Conservation (phyloP, 1,284 basidiomycete genomes). For the Cutaneotrichosporon cavernicola region DNA sequence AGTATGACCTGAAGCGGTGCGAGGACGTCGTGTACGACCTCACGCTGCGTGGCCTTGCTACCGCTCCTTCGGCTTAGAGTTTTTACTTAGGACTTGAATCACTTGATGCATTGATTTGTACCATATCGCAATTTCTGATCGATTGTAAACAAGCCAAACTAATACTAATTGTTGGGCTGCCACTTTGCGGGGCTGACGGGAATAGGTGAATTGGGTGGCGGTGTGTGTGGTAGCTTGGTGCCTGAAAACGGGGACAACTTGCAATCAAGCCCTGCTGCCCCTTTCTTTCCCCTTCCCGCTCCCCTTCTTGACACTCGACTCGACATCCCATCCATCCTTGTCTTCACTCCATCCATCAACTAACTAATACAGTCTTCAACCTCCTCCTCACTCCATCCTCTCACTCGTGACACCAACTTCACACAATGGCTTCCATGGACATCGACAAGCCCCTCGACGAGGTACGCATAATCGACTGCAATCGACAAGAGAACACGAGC, state of each 20-base stretch:
- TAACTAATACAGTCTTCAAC: background rate
- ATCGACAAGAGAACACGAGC: slow-evolving; percentile 1
- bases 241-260: background rate
- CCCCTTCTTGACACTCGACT: background rate
- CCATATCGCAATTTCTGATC: slow-evolving; percentile 1
- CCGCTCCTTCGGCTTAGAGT: slow-evolving; percentile 2
- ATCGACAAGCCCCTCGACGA: slow-evolving; percentile 85
- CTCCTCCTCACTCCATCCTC: slow-evolving; percentile 8
- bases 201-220: slow-evolving; percentile 1
- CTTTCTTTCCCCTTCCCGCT: background rate
- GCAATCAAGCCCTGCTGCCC: background rate
- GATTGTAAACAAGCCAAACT: background rate
- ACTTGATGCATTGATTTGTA: slow-evolving; percentile 8
- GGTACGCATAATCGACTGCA: slow-evolving; percentile 56
- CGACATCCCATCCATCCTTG: background rate
- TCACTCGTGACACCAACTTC: slow-evolving; percentile 23
- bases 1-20: slow-evolving; percentile 54
- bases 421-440: slow-evolving; percentile 51
- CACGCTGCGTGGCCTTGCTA: slow-evolving; percentile 31
- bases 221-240: background rate
- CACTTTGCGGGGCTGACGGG: background rate
- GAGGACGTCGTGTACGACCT: slow-evolving; percentile 55
- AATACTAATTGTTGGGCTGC: background rate
- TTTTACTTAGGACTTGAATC: background rate
- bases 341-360: slow-evolving; percentile 2